phyloP scores from a whole-genome alignment of 345 rosid genomes.

The Sonneratia alba region DNA sequence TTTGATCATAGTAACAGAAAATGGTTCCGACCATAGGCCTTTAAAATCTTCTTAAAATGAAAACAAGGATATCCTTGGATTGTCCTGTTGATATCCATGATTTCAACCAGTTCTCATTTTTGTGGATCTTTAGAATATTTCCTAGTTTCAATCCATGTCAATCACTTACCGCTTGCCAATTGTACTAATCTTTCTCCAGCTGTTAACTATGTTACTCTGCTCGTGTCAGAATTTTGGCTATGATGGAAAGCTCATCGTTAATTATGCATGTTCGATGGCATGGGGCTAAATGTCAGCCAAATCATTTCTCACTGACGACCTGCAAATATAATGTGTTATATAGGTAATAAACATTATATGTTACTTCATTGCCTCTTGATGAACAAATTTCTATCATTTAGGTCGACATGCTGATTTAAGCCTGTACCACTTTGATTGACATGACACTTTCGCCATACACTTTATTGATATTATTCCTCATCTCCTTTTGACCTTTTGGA shows the following conservation, averaged over 20 bases:
- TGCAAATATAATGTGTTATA: neutral
- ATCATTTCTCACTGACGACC: neutral
- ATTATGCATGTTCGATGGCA: constrained; percentile 89
- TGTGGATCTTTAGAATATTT: neutral
- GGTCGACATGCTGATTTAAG: neutral
- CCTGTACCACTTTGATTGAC: neutral
- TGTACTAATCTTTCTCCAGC: neutral
- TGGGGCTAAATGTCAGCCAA: constrained; percentile 49
- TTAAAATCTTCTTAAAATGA: neutral
- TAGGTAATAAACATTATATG: neutral
- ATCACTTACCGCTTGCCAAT: too few relatives aligned
- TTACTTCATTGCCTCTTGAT: neutral
- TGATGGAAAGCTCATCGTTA: constrained; percentile 80
- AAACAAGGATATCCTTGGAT: neutral
- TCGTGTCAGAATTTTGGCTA: constrained; percentile 69
- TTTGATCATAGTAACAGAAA: too few relatives aligned
- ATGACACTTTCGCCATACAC: neutral
- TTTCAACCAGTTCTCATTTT: neutral
- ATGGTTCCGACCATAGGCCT: too few relatives aligned
- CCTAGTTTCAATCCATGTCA: neutral
- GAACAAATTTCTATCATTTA: too few relatives aligned
- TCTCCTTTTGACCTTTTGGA: too few relatives aligned
- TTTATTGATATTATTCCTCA: too few relatives aligned
- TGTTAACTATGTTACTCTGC: constrained; percentile 3
- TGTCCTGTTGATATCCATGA: neutral